Conservation (phyloP, 306 rosid species). For the cucumber (Cucumis sativus) region Cucumber_9930_V3 NC_026660.2:24664001-24664500, state of each 20-base stretch:
- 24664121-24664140: not conserved
- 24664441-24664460: not conserved
- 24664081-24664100: not conserved
- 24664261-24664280: not conserved
- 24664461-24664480: not conserved
- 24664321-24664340: not conserved
- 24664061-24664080: not conserved
- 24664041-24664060: not conserved
- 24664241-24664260: not conserved
- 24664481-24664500: not conserved
- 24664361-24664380: not conserved
- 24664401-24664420: not conserved
- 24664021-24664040: not conserved
- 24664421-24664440: not conserved
- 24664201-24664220: not conserved
- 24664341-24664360: not conserved
- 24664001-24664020: too few relatives aligned
- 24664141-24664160: not conserved
- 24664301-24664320: conserved; percentile 1
- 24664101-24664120: not conserved
- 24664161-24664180: not conserved
- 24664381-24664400: not conserved
- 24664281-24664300: not conserved
- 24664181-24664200: not conserved
- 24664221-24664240: not conserved